Conservation (phyloP, 2,329 filamentous ascomycete genomes). For the Chalaropsis ovoidea region DNA sequence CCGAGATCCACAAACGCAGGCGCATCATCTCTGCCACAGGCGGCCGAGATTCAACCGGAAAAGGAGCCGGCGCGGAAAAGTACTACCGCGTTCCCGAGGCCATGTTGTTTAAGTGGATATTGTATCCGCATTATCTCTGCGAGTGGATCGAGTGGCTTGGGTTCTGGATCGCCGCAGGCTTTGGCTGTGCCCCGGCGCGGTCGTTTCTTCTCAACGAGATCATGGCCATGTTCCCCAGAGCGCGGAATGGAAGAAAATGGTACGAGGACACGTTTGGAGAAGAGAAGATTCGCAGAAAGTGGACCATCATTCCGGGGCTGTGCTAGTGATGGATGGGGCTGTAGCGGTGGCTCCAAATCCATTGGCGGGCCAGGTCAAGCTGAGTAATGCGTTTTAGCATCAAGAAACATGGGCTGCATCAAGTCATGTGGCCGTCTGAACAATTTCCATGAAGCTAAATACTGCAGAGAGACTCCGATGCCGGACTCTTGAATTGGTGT, state of each 20-base stretch:
- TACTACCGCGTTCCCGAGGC: constrained; percentile 79
- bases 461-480: background rate
- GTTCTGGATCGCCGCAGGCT: constrained; percentile 67
- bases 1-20: constrained; percentile 49
- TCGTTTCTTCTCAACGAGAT: constrained; percentile 81
- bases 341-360: background rate
- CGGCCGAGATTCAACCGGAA: constrained; percentile 31
- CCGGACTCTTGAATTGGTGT: background rate
- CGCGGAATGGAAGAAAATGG: constrained; percentile 71
- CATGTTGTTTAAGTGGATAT: constrained; percentile 69
- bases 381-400: too few relatives aligned
- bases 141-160: constrained; percentile 96
- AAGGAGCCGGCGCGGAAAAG: constrained; percentile 51
- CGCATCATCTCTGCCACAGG: constrained; percentile 24
- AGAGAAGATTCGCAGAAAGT: constrained; percentile 63
- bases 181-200: constrained; percentile 61
- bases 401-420: too few relatives aligned
- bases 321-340: constrained; percentile 28
- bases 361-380: too few relatives aligned
- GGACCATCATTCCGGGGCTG: constrained; percentile 56
- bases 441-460: background rate
- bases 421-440: too few relatives aligned
- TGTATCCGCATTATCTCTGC: constrained; percentile 89
- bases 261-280: constrained; percentile 81
- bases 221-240: constrained; percentile 78